phyloP scores from a whole-genome alignment of 2,329 filamentous ascomycete genomes.

The Kalaharituber pfeilii region DNA sequence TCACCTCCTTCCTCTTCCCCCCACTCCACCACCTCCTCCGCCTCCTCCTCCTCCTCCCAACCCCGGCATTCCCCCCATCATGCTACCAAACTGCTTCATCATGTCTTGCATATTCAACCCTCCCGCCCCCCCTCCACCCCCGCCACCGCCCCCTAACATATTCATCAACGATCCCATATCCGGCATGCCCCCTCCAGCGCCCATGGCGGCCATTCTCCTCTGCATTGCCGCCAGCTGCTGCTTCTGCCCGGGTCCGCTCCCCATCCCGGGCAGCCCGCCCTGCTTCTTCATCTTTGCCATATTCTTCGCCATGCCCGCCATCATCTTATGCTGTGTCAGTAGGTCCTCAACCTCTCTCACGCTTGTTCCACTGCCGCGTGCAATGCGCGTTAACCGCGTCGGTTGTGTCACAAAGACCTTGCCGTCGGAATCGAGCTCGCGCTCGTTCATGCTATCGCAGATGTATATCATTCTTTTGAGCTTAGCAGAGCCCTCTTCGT shows the following conservation, averaged over 20 bases:
- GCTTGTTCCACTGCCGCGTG: constrained; percentile 72
- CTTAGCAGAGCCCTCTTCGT: constrained; percentile 85
- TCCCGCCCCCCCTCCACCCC: constrained; percentile 37
- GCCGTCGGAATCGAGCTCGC: constrained; percentile 87
- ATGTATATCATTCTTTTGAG: constrained; percentile 98
- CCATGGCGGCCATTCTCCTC: constrained; percentile 85
- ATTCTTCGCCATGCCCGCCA: constrained; percentile 98
- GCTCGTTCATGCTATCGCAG: constrained; percentile 93
- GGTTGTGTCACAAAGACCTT: constrained; percentile 89
- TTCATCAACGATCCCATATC: constrained; percentile 80
- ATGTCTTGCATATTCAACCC: constrained; percentile 57
- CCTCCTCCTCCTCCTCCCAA: constrained; percentile 33
- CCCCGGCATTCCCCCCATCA: constrained; percentile 39
- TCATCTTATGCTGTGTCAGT: constrained; percentile 95
- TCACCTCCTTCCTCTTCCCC: constrained; percentile 7
- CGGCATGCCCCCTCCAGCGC: constrained; percentile 55
- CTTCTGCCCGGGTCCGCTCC: constrained; percentile 75
- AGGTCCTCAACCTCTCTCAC: constrained; percentile 91
- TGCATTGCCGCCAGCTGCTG: constrained; percentile 87
- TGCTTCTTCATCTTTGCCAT: constrained; percentile 94
- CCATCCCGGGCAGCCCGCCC: constrained; percentile 57
- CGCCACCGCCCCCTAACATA: constrained; percentile 63
- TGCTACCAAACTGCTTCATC: constrained; percentile 48
- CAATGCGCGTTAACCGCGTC: constrained; percentile 79
- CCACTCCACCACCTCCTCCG: constrained; percentile 21